Evolutionary conservation across 495 filamentous ascomycete genomes (phyloP).

Genomic region (Aspergillus nidulans): DNA sequence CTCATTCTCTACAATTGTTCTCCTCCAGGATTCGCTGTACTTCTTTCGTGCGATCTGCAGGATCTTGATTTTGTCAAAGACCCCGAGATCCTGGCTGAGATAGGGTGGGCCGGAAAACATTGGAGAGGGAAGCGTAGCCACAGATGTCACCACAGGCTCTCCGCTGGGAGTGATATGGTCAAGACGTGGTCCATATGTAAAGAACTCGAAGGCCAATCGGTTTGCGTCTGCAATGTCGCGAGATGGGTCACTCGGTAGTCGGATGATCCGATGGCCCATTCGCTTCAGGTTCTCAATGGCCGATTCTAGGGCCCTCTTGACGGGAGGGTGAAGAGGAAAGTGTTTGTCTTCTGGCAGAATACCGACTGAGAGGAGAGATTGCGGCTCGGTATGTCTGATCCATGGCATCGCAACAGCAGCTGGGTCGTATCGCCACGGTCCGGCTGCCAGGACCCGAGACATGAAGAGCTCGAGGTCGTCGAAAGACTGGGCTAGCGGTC

Average conservation of each 20-base stretch:
- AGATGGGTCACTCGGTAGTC: constrained; percentile 15
- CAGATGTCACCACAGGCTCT: constrained; percentile 21
- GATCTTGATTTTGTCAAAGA: constrained; percentile 18
- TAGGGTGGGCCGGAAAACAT: constrained; percentile 25
- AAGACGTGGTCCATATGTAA: constrained; percentile 22
- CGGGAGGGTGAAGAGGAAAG: constrained; percentile 52
- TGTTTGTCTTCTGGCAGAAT: constrained; percentile 49
- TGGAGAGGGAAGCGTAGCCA: constrained; percentile 17
- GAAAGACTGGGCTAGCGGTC: constrained; percentile 37
- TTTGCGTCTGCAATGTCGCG: constrained; percentile 18
- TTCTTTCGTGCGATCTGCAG: constrained; percentile 1
- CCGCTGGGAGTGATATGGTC: constrained; percentile 26
- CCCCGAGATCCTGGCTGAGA: constrained; percentile 3
- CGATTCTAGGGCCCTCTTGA: constrained; percentile 42
- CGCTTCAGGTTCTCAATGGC: constrained; percentile 33
- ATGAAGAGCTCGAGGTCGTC: constrained; percentile 29
- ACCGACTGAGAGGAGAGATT: constrained; percentile 42
- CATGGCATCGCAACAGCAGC: constrained; percentile 16
- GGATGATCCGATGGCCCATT: constrained; percentile 43
- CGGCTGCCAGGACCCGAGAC: constrained; percentile 14
- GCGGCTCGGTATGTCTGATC: background rate
- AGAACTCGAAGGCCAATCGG: constrained; percentile 30
- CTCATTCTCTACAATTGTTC: constrained; percentile 19
- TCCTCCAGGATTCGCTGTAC: constrained; percentile 18
- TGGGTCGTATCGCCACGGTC: constrained; percentile 17